Conservation (phyloP, 495 filamentous ascomycete genomes). For the Neurospora africana region DNA sequence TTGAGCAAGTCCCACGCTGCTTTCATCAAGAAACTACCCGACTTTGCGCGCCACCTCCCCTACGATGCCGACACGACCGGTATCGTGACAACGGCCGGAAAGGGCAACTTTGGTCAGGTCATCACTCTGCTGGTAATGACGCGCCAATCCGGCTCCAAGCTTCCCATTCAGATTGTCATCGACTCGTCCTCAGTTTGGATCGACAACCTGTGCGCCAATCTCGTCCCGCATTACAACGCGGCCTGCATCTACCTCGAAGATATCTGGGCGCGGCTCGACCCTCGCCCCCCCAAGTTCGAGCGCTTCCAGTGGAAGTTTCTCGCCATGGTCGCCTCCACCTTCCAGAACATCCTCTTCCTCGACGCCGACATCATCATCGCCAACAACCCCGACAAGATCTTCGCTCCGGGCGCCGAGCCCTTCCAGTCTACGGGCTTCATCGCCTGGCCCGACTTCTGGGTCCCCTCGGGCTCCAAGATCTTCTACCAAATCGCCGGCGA, state of each 20-base stretch:
- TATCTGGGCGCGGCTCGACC: neutral
- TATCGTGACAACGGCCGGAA: slow-evolving; percentile 37
- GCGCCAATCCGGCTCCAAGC: slow-evolving; percentile 41
- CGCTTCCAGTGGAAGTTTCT: slow-evolving; percentile 53
- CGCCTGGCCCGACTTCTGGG: slow-evolving; percentile 56
- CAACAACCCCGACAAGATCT: slow-evolving; percentile 39
- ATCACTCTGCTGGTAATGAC: slow-evolving; percentile 48
- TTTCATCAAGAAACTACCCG: slow-evolving; percentile 30
- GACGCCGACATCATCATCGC: slow-evolving; percentile 50
- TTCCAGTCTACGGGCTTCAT: slow-evolving; percentile 45
- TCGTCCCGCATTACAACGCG: slow-evolving; percentile 41
- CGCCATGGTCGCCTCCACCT: slow-evolving; percentile 49
- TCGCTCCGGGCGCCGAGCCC: slow-evolving; percentile 33
- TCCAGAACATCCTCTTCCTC: slow-evolving; percentile 51
- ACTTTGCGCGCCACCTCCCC: slow-evolving; percentile 27
- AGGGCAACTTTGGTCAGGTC: slow-evolving; percentile 17
- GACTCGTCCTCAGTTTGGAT: slow-evolving; percentile 41
- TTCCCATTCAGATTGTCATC: slow-evolving; percentile 51
- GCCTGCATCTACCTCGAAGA: slow-evolving; percentile 31
- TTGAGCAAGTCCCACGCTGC: slow-evolving; percentile 24
- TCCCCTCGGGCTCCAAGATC: slow-evolving; percentile 37
- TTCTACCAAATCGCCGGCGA: slow-evolving; percentile 45
- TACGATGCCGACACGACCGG: slow-evolving; percentile 40
- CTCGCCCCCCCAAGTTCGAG: slow-evolving; percentile 1
- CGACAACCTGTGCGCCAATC: slow-evolving; percentile 38